Base-by-base conservation (phyloP, 1,139 yeast genomes). In the Candida anutae region DNA sequence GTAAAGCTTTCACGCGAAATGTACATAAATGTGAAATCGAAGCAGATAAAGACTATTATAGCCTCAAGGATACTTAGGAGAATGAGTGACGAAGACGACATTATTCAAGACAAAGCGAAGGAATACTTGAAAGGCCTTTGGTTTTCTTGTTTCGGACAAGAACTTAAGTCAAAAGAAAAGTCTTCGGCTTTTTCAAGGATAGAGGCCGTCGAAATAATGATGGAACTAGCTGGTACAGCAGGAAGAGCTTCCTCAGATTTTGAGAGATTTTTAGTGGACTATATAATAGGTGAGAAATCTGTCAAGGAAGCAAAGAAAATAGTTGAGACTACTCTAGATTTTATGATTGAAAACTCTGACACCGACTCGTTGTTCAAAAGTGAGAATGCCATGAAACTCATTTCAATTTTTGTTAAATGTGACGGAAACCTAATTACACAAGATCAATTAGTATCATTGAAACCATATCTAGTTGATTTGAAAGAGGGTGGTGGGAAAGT, bases 81-180 rank as follows among this genome's bases (percentile, higher is more conserved):
- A 32, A 37, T 76, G 2, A 78, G 77, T 24, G 94, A 83, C 43
- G 90, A 79, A 39, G 94, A 84, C 38, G 77, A 73, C 25, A 38
- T 56, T 1, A 62, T 82, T 2, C 55, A 65, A 13, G 71, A 67
- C 1, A 46, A 61, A 11, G 68, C 80, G 0, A 58, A 55, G 24
- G 34, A 44, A 1, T 48, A 21, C 5, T 39, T 81, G 11, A 33
- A 62, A 1, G 68, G 66, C 1, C 38, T 68, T 15, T 69, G 79
- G 69, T 68, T 76, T 30, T 6, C 6, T 9, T 13, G 29, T 43
- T 1, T 36, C 46, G 6, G 8, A 21, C 6, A 8, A 6, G 23
- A 12, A 10, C 8, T 17, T 21, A 6, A 21, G n/a, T 8, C 9
- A 6, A 9, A 11, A 6, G n/a, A 11, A 21, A 10, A 21, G 6